Evolutionary conservation across 306 rosid genomes (phyloP).

Genomic region (Cicer arietinum): DNA sequence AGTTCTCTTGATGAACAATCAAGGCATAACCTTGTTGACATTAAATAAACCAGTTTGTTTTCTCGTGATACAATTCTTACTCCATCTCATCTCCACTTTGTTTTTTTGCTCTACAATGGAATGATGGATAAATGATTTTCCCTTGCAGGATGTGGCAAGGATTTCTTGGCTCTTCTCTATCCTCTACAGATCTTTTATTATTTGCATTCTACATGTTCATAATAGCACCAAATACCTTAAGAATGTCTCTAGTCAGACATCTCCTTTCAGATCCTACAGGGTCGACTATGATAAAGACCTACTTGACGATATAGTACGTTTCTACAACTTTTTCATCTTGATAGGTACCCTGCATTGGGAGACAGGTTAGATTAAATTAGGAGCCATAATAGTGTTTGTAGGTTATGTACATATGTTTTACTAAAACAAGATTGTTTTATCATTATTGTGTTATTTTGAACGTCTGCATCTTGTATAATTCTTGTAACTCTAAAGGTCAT

Average conservation of each 20-base stretch:
- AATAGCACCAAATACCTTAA: slow-evolving; percentile 84
- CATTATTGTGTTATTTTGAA: slow-evolving; percentile 14
- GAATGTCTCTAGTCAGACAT: slow-evolving; percentile 86
- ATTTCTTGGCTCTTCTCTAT: slow-evolving; percentile 91
- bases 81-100: background rate
- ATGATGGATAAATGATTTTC: slow-evolving; percentile 35
- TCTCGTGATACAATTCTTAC: slow-evolving; percentile 15
- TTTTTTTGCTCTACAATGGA: background rate
- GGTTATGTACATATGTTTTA: slow-evolving; percentile 42
- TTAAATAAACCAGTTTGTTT: slow-evolving; percentile 1
- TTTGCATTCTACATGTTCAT: slow-evolving; percentile 93
- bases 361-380: slow-evolving; percentile 51
- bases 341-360: slow-evolving; percentile 42
- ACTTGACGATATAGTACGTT: slow-evolving; percentile 60
- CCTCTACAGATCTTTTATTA: slow-evolving; percentile 74
- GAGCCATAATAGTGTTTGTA: slow-evolving; percentile 38
- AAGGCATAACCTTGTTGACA: background rate
- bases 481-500: slow-evolving; percentile 6
- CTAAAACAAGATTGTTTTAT: slow-evolving; percentile 27
- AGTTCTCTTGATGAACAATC: no score
- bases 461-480: background rate
- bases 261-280: slow-evolving; percentile 93
- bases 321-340: slow-evolving; percentile 13
- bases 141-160: slow-evolving; percentile 96
- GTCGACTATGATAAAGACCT: slow-evolving; percentile 85